Evolutionary conservation across 441 rosid genomes (phyloP).

Genomic region (Rhodomyrtus psidioides): DNA sequence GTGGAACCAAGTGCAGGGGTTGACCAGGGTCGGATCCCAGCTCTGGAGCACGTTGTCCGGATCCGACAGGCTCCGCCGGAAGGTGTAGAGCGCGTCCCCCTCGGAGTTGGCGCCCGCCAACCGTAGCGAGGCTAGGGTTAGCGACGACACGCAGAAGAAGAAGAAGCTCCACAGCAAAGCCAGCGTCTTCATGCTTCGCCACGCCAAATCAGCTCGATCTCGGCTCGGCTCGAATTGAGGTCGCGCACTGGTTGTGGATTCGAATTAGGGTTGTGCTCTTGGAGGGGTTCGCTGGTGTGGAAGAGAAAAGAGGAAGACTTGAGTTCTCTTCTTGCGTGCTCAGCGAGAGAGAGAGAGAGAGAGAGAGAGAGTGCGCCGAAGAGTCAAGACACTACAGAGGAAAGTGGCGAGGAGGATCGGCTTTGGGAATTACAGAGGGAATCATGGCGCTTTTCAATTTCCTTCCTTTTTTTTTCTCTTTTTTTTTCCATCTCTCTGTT

Average conservation of each 20-base stretch:
- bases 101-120: conserved; percentile 56
- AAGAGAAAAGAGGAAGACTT: background rate
- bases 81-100: conserved; percentile 76
- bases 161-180: background rate
- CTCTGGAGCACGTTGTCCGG: conserved; percentile 88
- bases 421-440: conserved; percentile 5
- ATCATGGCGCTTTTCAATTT: background rate
- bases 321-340: background rate
- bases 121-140: conserved; percentile 17
- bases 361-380: background rate
- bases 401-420: background rate
- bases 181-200: background rate
- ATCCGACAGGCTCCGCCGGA: conserved; percentile 63
- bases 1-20: conserved; percentile 95
- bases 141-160: conserved; percentile 5
- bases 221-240: background rate
- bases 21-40: conserved; percentile 96
- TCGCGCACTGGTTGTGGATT: background rate
- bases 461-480: background rate
- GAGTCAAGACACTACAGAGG: too few relatives aligned
- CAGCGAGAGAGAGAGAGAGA: background rate
- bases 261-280: background rate
- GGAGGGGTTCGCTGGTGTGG: background rate
- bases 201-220: background rate
- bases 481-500: background rate